These are phyloP conservation scores for Solanum chmielewskii DNA, from an alignment of 257 asterid genomes.

Conservation along the genomic window DNA sequence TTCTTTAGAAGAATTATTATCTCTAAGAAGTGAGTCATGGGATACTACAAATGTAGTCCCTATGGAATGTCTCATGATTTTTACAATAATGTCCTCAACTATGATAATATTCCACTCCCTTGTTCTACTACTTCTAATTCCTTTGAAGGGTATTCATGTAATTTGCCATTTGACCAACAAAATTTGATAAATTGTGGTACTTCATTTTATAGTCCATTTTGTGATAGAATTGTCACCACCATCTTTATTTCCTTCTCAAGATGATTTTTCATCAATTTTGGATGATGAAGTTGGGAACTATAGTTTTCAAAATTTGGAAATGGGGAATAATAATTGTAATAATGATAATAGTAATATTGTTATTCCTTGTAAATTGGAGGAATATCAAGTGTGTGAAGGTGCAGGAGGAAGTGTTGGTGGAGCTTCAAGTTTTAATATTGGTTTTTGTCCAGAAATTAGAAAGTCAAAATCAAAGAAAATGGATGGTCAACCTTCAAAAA, in stretches of 20 bases:
- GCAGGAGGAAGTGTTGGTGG: not conserved
- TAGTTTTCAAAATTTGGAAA: slow-evolving; percentile 9
- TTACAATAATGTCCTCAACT: slow-evolving; percentile 13
- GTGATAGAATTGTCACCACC: slow-evolving; percentile 29
- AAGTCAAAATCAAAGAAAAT: slow-evolving; percentile 26
- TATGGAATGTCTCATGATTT: slow-evolving; percentile 7
- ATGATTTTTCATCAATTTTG: slow-evolving; percentile 9
- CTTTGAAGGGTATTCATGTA: slow-evolving; percentile 7
- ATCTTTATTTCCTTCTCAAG: slow-evolving; percentile 8
- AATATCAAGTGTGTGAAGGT: slow-evolving; percentile 6
- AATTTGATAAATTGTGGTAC: not conserved
- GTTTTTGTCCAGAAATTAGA: slow-evolving; percentile 11
- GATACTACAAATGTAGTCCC: not conserved
- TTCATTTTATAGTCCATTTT: slow-evolving; percentile 17
- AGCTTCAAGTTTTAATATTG: slow-evolving; percentile 19
- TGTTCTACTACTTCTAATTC: not conserved
- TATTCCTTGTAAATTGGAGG: slow-evolving; percentile 19
- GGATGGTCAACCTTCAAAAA: slow-evolving; percentile 63
- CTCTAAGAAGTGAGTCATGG: slow-evolving; percentile 21
- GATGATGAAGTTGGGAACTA: slow-evolving; percentile 15
- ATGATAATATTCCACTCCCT: not conserved
- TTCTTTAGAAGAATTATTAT: slow-evolving; percentile 40
- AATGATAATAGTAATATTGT: not conserved
- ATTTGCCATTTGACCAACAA: slow-evolving; percentile 21
- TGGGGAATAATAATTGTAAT: not conserved